Conservation (phyloP, 805 yeast genomes). For the Yarrowia sp. region DNA sequence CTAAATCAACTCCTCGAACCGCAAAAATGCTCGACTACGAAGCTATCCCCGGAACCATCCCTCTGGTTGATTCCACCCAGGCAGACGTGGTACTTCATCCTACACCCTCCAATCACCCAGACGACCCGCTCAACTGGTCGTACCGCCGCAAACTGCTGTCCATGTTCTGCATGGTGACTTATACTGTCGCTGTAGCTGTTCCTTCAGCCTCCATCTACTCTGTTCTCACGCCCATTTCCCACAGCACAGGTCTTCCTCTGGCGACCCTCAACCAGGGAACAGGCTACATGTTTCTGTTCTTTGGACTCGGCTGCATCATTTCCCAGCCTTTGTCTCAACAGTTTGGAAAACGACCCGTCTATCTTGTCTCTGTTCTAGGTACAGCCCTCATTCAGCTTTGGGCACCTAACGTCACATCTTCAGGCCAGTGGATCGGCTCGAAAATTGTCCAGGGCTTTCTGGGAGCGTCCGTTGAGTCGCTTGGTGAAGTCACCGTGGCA, state of each 20-base stretch:
- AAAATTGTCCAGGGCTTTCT: slow-evolving; percentile 50
- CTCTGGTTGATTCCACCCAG: slow-evolving; percentile 29
- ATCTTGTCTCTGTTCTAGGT: slow-evolving; percentile 44
- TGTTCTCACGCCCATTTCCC: slow-evolving; percentile 43
- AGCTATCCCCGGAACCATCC: slow-evolving; percentile 32
- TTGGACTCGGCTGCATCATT: slow-evolving; percentile 52
- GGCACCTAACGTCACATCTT: slow-evolving; percentile 43
- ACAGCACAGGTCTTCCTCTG: slow-evolving; percentile 41
- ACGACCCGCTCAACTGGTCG: slow-evolving; percentile 70
- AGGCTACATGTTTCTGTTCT: slow-evolving; percentile 51
- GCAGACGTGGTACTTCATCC: slow-evolving; percentile 53
- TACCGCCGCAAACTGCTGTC: slow-evolving; percentile 48
- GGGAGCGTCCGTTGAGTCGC: slow-evolving; percentile 76
- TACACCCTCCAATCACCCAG: slow-evolving; percentile 64
- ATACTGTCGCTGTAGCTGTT: slow-evolving; percentile 48
- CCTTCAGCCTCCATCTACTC: slow-evolving; percentile 51
- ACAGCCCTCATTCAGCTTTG: slow-evolving; percentile 45
- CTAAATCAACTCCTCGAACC: background rate
- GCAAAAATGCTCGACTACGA: slow-evolving; percentile 2
- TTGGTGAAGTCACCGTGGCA: slow-evolving; percentile 60
- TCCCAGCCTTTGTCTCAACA: slow-evolving; percentile 53
- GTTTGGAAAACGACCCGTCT: slow-evolving; percentile 50
- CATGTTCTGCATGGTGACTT: slow-evolving; percentile 41
- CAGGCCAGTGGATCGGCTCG: slow-evolving; percentile 44
- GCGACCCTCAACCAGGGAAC: slow-evolving; percentile 48